A percentile compares a stretch with the other conserved stretches of the same genome.
phyloP scores from a whole-genome alignment of 495 filamentous ascomycete genomes.

The Neurospora africana region DNA sequence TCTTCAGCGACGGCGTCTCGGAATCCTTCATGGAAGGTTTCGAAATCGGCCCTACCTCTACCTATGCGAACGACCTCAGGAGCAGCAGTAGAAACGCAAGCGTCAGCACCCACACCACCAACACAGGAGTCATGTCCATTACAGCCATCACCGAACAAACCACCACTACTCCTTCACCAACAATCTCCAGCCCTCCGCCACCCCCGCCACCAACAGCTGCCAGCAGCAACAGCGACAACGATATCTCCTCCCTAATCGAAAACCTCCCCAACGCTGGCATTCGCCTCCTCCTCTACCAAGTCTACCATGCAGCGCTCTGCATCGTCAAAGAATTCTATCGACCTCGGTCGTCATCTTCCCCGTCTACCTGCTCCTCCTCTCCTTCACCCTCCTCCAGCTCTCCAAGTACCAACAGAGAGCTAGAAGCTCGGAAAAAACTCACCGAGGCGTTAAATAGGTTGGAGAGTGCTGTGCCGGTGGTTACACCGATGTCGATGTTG shows the following conservation, averaged over 20 bases:
- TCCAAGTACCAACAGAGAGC: slow-evolving; percentile 31
- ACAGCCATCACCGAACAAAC: not conserved
- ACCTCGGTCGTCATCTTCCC: slow-evolving; percentile 19
- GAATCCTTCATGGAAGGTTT: slow-evolving; percentile 34
- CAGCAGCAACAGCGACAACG: not conserved
- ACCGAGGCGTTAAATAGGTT: slow-evolving; percentile 22
- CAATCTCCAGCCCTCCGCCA: not conserved
- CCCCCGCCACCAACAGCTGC: not conserved
- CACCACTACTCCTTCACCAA: not conserved
- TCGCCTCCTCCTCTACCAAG: slow-evolving; percentile 37
- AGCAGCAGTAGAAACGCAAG: not conserved
- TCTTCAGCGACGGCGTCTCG: slow-evolving; percentile 35
- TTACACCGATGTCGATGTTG: not conserved
- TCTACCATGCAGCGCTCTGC: slow-evolving; percentile 34
- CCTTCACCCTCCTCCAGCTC: not conserved
- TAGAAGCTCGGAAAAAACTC: slow-evolving; percentile 34
- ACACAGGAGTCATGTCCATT: not conserved
- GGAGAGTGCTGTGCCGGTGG: not conserved
- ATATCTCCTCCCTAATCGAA: slow-evolving; percentile 19
- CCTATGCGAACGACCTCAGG: not conserved
- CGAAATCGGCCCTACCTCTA: not conserved
- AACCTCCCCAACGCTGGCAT: slow-evolving; percentile 22
- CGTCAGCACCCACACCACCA: not conserved
- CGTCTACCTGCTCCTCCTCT: not conserved
- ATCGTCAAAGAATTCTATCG: slow-evolving; percentile 41